phyloP scores from a whole-genome alignment of 1,284 basidiomycete genomes.

The Fomes fomentarius region DNA sequence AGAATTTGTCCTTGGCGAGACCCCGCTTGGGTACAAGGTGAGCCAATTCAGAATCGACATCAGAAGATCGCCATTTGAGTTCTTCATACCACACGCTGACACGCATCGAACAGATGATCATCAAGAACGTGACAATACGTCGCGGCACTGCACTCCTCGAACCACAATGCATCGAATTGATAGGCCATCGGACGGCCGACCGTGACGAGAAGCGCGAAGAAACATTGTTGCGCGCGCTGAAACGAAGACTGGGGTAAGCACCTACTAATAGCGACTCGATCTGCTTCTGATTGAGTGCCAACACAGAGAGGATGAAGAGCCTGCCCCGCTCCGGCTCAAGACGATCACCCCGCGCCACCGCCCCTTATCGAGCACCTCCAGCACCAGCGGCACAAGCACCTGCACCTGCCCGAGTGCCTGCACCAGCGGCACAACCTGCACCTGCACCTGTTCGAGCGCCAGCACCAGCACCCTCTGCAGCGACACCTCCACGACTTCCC shows the following conservation, averaged over 20 bases:
- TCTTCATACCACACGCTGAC: neutral
- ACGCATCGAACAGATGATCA: conserved; percentile 50
- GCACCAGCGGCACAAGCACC: neutral
- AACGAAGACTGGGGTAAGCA: conserved; percentile 62
- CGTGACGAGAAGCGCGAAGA: conserved; percentile 54
- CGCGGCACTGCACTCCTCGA: conserved; percentile 72
- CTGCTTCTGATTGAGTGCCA: too few relatives aligned
- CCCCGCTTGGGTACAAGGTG: conserved; percentile 76
- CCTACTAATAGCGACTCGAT: too few relatives aligned
- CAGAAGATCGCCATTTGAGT: neutral
- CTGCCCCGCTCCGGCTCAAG: conserved; percentile 4
- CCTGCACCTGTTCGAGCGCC: neutral
- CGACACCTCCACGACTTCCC: neutral
- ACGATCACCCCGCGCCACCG: conserved; percentile 13
- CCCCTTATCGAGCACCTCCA: neutral
- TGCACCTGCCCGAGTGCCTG: conserved; percentile 1
- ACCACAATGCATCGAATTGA: conserved; percentile 57
- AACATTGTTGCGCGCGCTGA: conserved; percentile 59
- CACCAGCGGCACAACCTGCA: conserved; percentile 5
- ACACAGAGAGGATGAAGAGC: conserved; percentile 15
- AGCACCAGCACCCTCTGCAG: conserved; percentile 1
- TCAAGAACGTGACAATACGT: conserved; percentile 64
- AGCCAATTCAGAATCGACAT: conserved; percentile 7
- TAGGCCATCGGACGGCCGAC: conserved; percentile 62
- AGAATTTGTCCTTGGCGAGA: conserved; percentile 63